Base-by-base conservation (phyloP, 2,329 filamentous ascomycete species). In the Fusarium nanum region DNA sequence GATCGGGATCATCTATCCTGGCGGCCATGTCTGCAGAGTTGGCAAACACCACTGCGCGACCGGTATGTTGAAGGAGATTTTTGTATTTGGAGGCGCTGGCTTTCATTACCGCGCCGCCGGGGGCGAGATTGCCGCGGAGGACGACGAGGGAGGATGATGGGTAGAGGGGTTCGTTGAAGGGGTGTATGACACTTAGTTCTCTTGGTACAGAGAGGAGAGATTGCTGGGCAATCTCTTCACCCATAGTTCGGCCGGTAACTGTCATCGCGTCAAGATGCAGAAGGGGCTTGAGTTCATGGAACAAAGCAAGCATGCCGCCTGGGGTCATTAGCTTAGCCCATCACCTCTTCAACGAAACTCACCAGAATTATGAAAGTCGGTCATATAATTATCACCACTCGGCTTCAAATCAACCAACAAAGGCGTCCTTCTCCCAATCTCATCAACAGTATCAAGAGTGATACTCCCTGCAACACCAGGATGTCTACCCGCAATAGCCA, bases 331-430 rank as follows among this genome's bases (percentile, higher is more conserved):
- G 30, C 13, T 32, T 32, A 13, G 16, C 13, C 71, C 52, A 7
- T 4, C 7, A 3, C 3, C 32, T 1, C 0, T n/a, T 14, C 4
- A 1, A 2, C 6, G 4, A 4, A 9, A 20, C 32, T 37, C 64
- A 64, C 60, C 61, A 23, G 61, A 64, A 7, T 94, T 91, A 79
- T 96, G 96, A 42, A 98, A 89, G 76, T 98, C 94, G 7, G 91
- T 93, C 90, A 97, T 97, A 78, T 94, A 92, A 77, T 93, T 94
- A 57, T 92, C 90, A 2, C 94, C 94, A 64, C 89, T 92, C 0
- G 94, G 94, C n/a, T 94, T 93, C 20, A 97, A 84, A 76, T 97
- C 92, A 2, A 94, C 92, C 42, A 97, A 87, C 75, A 96, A 89
- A 0, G 93, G 93, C 2, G 94, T 93, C 70, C 87, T 89, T 70